A percentile compares a stretch with the other conserved stretches of the same genome.
phyloP scores from a whole-genome alignment of 768 basidiomycete species.

The Boletus edulis region DNA sequence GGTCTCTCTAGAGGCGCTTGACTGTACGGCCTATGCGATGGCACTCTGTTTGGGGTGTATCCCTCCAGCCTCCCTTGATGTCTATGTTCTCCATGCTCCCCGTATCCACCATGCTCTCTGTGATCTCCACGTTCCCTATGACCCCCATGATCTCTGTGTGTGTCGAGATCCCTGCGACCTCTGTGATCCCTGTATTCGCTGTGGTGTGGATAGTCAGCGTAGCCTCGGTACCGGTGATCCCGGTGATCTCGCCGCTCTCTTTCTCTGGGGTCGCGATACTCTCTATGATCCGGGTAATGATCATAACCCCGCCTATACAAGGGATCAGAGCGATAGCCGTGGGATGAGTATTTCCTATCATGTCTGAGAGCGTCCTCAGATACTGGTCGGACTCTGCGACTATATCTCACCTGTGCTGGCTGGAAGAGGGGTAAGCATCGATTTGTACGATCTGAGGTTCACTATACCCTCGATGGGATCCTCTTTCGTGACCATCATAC shows the following conservation, averaged over 20 bases:
- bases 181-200: conserved; percentile 14
- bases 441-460: conserved; percentile 28
- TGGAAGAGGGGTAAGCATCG: conserved; percentile 20
- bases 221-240: conserved; percentile 20
- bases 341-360: conserved; percentile 25
- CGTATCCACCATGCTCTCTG: conserved; percentile 3
- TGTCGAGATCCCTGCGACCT: not conserved
- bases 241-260: conserved; percentile 18
- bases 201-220: conserved; percentile 14
- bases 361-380: conserved; percentile 15
- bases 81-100: conserved; percentile 8
- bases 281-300: conserved; percentile 20
- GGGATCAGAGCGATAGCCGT: conserved; percentile 22
- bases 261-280: conserved; percentile 21
- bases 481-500: conserved; percentile 26
- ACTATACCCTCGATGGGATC: conserved; percentile 19
- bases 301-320: conserved; percentile 24
- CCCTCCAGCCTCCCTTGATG: conserved; percentile 13
- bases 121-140: conserved; percentile 14
- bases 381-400: not conserved
- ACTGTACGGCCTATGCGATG: conserved; percentile 26
- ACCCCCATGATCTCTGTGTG: conserved; percentile 6
- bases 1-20: conserved; percentile 17
- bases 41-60: conserved; percentile 16
- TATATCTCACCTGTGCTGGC: conserved; percentile 18